These are phyloP conservation scores for Thymus mandschuricus DNA, from an alignment of 257 asterid species.

Conservation along the genomic window DNA sequence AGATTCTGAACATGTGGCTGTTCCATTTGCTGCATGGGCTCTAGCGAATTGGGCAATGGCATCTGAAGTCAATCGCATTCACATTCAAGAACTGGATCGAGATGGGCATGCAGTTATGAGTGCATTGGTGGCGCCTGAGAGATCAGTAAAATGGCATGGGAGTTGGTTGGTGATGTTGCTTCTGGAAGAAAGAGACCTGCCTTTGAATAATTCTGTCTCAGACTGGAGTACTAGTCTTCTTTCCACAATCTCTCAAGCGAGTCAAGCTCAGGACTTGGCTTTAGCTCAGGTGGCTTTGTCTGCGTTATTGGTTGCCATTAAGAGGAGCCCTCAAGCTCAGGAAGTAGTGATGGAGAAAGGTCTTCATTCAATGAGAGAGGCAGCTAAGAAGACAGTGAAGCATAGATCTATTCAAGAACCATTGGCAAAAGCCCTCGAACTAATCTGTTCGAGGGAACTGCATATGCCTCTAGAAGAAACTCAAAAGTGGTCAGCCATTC, in stretches of 20 bases:
- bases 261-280: constrained; percentile 81
- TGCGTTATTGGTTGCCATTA: constrained; percentile 82
- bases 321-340: constrained; percentile 79
- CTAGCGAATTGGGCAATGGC: constrained; percentile 99
- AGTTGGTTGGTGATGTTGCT: constrained; percentile 91
- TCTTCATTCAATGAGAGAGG: constrained; percentile 86
- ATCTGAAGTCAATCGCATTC: constrained; percentile 83
- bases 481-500: constrained; percentile 89
- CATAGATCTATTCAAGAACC: constrained; percentile 81
- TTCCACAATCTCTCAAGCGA: constrained; percentile 86
- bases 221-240: constrained; percentile 94
- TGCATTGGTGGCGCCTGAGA: constrained; percentile 94
- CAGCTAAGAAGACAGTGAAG: constrained; percentile 73
- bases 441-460: constrained; percentile 67
- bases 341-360: constrained; percentile 85
- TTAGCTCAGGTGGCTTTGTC: constrained; percentile 85
- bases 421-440: constrained; percentile 86
- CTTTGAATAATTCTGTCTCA: constrained; percentile 78
- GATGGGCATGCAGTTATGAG: constrained; percentile 92
- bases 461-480: constrained; percentile 94
- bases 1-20: constrained; percentile 92
- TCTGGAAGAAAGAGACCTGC: constrained; percentile 76
- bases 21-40: constrained; percentile 99
- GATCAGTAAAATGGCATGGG: constrained; percentile 99
- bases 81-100: constrained; percentile 88